A percentile compares a stretch with the other conserved stretches of the same genome.
These are phyloP conservation scores for Pyrenochaeta sp. DNA, from an alignment of 2,329 filamentous ascomycete genomes.

Conservation along the genomic window DNA sequence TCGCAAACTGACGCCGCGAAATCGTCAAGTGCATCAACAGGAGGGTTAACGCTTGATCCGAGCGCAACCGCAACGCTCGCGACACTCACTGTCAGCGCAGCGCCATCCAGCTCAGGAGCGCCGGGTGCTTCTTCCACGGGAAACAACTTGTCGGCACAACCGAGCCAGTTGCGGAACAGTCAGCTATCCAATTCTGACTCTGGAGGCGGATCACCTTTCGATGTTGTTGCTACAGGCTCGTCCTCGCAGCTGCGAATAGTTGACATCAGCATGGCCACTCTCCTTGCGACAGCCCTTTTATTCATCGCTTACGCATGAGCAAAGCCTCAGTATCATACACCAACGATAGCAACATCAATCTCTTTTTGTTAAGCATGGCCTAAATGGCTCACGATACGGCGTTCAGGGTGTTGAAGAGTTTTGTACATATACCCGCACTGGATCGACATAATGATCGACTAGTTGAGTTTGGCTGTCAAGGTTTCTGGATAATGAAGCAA, in stretches of 20 bases:
- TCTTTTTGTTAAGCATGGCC: slow-evolving; percentile 16
- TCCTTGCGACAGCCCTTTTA: slow-evolving; percentile 19
- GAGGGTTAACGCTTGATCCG: slow-evolving; percentile 21
- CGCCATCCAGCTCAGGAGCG: background rate
- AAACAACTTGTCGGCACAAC: slow-evolving; percentile 12
- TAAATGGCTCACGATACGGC: slow-evolving; percentile 21
- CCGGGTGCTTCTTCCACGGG: background rate
- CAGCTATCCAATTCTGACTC: slow-evolving; percentile 48
- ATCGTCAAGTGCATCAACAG: slow-evolving; percentile 14
- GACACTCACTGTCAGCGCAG: slow-evolving; percentile 8
- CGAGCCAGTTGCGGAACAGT: slow-evolving; percentile 28
- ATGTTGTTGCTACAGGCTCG: slow-evolving; percentile 38
- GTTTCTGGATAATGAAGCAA: background rate
- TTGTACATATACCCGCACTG: slow-evolving; percentile 41
- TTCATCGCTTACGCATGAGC: slow-evolving; percentile 19
- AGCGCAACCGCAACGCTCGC: slow-evolving; percentile 20
- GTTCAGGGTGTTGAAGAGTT: slow-evolving; percentile 22
- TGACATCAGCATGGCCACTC: slow-evolving; percentile 10
- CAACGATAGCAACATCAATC: background rate
- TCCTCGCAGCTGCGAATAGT: slow-evolving; percentile 19
- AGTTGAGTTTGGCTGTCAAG: background rate
- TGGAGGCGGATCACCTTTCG: slow-evolving; percentile 58
- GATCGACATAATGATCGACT: background rate
- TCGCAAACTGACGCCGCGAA: slow-evolving; percentile 8
- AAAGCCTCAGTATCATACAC: background rate